Evolutionary conservation across 2,329 filamentous ascomycete species (phyloP), one percentile per base, ranked within the genome.

Genomic region (Cordyceps fumosorosea): DNA sequence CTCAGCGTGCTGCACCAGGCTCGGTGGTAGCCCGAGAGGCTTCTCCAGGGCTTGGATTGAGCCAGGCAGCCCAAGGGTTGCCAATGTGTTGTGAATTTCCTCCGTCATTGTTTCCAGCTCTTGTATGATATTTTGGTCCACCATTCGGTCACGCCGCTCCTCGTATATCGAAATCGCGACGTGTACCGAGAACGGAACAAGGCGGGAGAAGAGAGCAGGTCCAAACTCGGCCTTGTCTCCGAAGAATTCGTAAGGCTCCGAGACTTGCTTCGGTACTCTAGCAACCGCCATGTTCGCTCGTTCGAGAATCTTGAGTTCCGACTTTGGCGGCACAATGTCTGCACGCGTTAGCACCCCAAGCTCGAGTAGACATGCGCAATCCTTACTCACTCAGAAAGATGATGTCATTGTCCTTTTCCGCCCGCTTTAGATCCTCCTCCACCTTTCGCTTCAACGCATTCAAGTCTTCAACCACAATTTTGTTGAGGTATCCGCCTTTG

Each of bases 141-240:
- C 88, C 63, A 96, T 79, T n/a, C 92, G 84, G 73, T 99, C 93
- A 62, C 93, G 84, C 16, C 93, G 85, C 71, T 98, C 93, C 61
- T 92, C 92, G 71, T 99, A 99, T 40, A 98, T 96, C 54, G 91
- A 96, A 1, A 93, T 91, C 8, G 95, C 95, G 55, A 98, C 84
- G 70, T 99, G 95, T 0, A 98, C 95, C 0, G 93, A 92, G 72
- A 97, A 98, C 0, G 95, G 95, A 0, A 99, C 95, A 1, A 99
- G 82, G 68, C 93, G 95, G 2, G 90, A 86, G 72, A 99, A 98
- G 0, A 99, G 77, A 0, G 92, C 90, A 24, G 87, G 87, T 0
- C 95, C 93, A 68, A 97, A 89, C 63, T 93, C 88, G 16, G 86
- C 86, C 51, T 88, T 84, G 14, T 95, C 89, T 2, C 92, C 91